A percentile compares a stretch with the other conserved stretches of the same genome.
Evolutionary conservation across 441 rosid genomes (phyloP).

Genomic region (Adansonia grandidieri): DNA sequence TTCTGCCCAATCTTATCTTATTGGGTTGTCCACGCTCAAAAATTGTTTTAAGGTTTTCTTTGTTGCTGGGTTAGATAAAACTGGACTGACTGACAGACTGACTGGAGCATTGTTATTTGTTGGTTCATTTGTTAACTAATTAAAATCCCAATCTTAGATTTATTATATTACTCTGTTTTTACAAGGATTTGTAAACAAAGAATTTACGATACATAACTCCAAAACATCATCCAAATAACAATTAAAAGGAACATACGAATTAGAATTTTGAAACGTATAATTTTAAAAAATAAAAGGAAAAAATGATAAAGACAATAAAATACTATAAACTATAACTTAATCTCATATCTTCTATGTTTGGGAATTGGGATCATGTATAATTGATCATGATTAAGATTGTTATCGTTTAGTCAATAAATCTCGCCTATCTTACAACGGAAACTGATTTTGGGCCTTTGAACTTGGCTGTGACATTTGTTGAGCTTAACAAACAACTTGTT

Average conservation of each 20-base stretch:
- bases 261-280: too few species aligned
- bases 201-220: too few species aligned
- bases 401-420: not conserved
- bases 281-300: too few species aligned
- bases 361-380: too few species aligned
- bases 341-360: too few species aligned
- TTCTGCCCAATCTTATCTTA: not conserved
- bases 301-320: too few species aligned
- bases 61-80: not conserved
- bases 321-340: too few species aligned
- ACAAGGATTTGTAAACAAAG: too few species aligned
- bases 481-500: not conserved
- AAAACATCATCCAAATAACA: too few species aligned
- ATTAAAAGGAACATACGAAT: too few species aligned
- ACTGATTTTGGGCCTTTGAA: not conserved
- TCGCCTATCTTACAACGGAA: not conserved
- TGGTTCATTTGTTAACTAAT: not conserved
- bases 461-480: not conserved
- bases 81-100: not conserved
- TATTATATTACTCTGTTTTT: too few species aligned
- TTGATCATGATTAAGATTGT: not conserved
- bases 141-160: not conserved
- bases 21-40: not conserved
- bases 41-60: not conserved
- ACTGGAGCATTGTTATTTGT: not conserved